Evolutionary conservation across 2,329 filamentous ascomycete genomes (phyloP).

Genomic region (Intubia oerlemansii): DNA sequence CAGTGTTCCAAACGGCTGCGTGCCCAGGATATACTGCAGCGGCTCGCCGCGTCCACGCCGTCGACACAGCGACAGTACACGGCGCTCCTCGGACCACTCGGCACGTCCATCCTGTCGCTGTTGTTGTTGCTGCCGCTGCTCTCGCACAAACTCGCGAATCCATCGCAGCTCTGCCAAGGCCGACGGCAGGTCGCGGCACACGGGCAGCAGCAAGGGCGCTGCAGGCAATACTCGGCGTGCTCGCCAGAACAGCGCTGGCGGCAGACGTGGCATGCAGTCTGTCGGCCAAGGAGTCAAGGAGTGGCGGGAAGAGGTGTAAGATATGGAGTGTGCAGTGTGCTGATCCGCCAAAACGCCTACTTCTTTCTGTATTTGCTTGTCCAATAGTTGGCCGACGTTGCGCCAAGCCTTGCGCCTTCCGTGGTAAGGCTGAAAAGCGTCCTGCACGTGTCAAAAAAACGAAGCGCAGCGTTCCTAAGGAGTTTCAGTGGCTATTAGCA

Average conservation of each 20-base stretch:
- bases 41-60: slow-evolving; percentile 43
- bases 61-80: slow-evolving; percentile 21
- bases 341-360: too few species aligned
- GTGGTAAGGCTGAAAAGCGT: too few species aligned
- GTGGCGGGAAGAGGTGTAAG: too few species aligned
- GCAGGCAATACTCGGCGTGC: slow-evolving; percentile 32
- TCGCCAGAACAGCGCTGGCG: slow-evolving; percentile 31
- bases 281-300: too few species aligned
- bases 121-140: too few species aligned
- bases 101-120: not conserved
- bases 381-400: too few species aligned
- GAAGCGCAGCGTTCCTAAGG: too few species aligned
- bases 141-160: slow-evolving; percentile 24
- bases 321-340: too few species aligned
- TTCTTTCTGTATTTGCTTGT: too few species aligned
- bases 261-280: slow-evolving; percentile 47
- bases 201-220: slow-evolving; percentile 38
- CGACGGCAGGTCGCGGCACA: slow-evolving; percentile 39
- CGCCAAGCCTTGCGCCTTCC: too few species aligned
- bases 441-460: too few species aligned
- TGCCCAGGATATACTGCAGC: slow-evolving; percentile 74
- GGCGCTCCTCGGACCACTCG: not conserved
- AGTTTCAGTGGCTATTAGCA: too few species aligned
- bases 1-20: slow-evolving; percentile 69
- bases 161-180: slow-evolving; percentile 52